Conservation (phyloP, 2,329 filamentous ascomycete genomes). For the Tolypocladium amazonense region DNA sequence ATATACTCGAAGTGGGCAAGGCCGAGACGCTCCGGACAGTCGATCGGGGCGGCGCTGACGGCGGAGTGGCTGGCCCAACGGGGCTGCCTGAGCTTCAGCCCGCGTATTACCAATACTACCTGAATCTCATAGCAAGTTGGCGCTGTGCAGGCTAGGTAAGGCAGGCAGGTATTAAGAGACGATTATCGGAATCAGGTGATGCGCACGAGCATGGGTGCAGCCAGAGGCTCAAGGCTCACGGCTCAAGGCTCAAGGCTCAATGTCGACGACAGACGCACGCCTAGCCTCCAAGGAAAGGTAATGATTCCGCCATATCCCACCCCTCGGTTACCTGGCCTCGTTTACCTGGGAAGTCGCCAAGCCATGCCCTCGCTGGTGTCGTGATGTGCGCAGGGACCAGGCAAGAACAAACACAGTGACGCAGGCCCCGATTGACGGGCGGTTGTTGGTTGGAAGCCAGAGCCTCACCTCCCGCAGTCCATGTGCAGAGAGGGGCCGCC, state of each 20-base stretch:
- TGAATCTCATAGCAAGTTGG: neutral
- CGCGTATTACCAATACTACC: neutral
- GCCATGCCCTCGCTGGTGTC: neutral
- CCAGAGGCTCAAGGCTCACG: neutral
- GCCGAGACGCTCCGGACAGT: neutral
- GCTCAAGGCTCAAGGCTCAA: neutral
- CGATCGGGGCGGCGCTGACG: neutral
- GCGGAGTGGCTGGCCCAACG: neutral
- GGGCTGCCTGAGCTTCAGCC: neutral
- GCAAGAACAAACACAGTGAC: neutral
- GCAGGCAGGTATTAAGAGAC: too few relatives aligned
- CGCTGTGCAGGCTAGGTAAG: neutral
- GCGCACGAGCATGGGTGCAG: neutral
- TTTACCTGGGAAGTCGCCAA: neutral
- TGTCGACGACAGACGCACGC: neutral
- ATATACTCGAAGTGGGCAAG: neutral
- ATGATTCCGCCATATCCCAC: neutral
- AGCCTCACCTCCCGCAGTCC: neutral
- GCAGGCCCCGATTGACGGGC: neutral
- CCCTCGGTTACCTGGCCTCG: too few relatives aligned
- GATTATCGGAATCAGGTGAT: neutral
- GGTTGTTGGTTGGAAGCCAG: too few relatives aligned
- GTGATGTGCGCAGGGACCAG: neutral
- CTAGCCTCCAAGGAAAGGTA: too few relatives aligned
- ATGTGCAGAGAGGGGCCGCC: neutral